Conservation (phyloP, 1,139 yeast genomes). For the Suhomyces choctaworum region DNA sequence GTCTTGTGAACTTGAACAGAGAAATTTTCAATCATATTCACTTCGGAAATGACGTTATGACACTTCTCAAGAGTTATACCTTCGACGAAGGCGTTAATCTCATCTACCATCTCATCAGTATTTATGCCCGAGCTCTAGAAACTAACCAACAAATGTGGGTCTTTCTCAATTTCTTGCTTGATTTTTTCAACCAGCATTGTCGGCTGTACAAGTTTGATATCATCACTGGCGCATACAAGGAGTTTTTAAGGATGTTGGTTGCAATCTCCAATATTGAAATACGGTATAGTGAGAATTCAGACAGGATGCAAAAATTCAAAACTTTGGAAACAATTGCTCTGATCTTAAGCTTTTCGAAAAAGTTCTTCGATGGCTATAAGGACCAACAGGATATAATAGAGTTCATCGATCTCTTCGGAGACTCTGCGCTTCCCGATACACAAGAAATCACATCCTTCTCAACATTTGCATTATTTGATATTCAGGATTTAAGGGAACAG, state of each 20-base stretch:
- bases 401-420: conserved; percentile 8
- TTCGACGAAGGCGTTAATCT: conserved; percentile 24
- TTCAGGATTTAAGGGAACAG: conserved; percentile 11
- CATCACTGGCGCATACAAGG: conserved; percentile 21
- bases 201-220: conserved; percentile 21
- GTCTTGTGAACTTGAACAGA: conserved; percentile 28
- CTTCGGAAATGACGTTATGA: conserved; percentile 20
- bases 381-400: conserved; percentile 24
- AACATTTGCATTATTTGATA: conserved; percentile 13
- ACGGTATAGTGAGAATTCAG: conserved; percentile 5
- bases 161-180: conserved; percentile 25
- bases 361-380: conserved; percentile 36
- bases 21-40: conserved; percentile 29
- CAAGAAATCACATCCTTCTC: conserved; percentile 10
- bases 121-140: conserved; percentile 29
- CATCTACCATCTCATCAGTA: conserved; percentile 32
- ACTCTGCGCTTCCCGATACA: not conserved
- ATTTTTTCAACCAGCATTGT: conserved; percentile 22
- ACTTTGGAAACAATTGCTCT: conserved; percentile 10
- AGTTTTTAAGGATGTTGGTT: conserved; percentile 24
- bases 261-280: conserved; percentile 17
- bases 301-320: conserved; percentile 9
- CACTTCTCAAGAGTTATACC: conserved; percentile 27
- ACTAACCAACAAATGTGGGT: conserved; percentile 33
- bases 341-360: conserved; percentile 11